These are phyloP conservation scores for Senna siamea DNA, from an alignment of 306 rosid species.

Conservation along the genomic window DNA sequence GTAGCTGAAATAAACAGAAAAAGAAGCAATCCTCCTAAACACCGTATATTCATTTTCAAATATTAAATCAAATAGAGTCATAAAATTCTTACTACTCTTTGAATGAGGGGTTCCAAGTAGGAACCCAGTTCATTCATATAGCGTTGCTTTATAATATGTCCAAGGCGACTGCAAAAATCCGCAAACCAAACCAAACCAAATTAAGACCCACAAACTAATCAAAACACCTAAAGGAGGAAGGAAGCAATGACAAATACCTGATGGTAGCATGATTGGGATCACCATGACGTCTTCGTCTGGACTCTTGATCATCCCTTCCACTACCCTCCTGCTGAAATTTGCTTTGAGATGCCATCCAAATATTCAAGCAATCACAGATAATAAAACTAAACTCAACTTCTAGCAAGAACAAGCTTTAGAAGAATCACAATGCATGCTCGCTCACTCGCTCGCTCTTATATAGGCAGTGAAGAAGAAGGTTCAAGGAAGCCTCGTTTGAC, in stretches of 20 bases:
- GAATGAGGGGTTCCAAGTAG: conserved; percentile 45
- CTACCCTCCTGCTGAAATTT: conserved; percentile 16
- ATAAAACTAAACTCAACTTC: neutral
- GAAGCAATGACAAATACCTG: conserved; percentile 1
- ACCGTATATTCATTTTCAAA: neutral
- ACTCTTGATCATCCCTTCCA: conserved; percentile 1
- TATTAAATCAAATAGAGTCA: neutral
- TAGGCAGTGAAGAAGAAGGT: neutral
- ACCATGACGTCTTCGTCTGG: conserved; percentile 40
- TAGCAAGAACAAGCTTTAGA: too few species aligned
- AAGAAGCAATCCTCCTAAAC: neutral
- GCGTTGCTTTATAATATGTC: conserved; percentile 20
- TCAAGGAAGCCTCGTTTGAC: too few species aligned
- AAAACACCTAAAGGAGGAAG: neutral
- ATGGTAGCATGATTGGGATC: conserved; percentile 28
- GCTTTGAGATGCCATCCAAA: conserved; percentile 55
- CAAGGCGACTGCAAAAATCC: conserved; percentile 56
- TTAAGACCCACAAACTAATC: conserved; percentile 11
- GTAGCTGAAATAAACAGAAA: conserved; percentile 8
- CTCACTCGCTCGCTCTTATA: too few species aligned
- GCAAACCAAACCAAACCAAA: conserved; percentile 35
- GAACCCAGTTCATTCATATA: conserved; percentile 7
- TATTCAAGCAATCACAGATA: neutral
- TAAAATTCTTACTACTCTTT: conserved; percentile 48
- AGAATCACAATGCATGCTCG: neutral